Percentiles rank a stretch among this genome's conserved stretches.
Evolutionary conservation across 2,329 filamentous ascomycete genomes (phyloP).

Genomic region (Aspergillus proliferans): DNA sequence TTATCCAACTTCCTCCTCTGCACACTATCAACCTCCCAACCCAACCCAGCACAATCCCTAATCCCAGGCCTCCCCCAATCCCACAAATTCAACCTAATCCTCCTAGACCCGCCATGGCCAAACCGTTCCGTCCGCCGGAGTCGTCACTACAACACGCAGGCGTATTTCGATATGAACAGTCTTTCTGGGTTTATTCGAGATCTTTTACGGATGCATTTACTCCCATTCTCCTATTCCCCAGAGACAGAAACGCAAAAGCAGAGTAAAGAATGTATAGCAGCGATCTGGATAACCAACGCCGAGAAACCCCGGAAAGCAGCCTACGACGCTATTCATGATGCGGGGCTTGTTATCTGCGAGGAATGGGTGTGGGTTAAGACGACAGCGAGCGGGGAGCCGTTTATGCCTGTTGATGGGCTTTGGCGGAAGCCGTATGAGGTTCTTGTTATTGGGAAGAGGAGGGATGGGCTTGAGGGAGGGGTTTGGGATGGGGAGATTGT

Average conservation of each 20-base stretch:
- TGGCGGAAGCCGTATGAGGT: conserved; percentile 60
- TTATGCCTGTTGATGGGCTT: conserved; percentile 45
- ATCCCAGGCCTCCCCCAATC: conserved; percentile 20
- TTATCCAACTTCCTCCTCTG: conserved; percentile 43
- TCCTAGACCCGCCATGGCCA: conserved; percentile 60
- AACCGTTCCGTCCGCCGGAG: conserved; percentile 54
- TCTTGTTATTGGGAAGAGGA: conserved; percentile 41
- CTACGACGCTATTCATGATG: conserved; percentile 37
- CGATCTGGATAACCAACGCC: conserved; percentile 59
- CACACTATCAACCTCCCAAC: conserved; percentile 22
- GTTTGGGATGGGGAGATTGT: conserved; percentile 19
- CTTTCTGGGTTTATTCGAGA: conserved; percentile 33
- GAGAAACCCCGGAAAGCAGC: conserved; percentile 43
- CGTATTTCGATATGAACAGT: conserved; percentile 21
- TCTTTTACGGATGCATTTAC: conserved; percentile 41
- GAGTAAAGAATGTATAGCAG: conserved; percentile 38
- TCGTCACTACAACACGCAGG: conserved; percentile 39
- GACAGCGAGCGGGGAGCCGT: conserved; percentile 47
- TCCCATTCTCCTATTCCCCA: conserved; percentile 16
- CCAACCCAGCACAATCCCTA: conserved; percentile 5
- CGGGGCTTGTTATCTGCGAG: conserved; percentile 47
- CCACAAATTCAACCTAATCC: conserved; percentile 51
- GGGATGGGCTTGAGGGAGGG: conserved; percentile 14
- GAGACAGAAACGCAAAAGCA: conserved; percentile 19
- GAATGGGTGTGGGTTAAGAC: conserved; percentile 62